Percentiles rank a stretch among this genome's conserved stretches.
Evolutionary conservation across 345 rosid species (phyloP).

Genomic region (Physaria fendleri): DNA sequence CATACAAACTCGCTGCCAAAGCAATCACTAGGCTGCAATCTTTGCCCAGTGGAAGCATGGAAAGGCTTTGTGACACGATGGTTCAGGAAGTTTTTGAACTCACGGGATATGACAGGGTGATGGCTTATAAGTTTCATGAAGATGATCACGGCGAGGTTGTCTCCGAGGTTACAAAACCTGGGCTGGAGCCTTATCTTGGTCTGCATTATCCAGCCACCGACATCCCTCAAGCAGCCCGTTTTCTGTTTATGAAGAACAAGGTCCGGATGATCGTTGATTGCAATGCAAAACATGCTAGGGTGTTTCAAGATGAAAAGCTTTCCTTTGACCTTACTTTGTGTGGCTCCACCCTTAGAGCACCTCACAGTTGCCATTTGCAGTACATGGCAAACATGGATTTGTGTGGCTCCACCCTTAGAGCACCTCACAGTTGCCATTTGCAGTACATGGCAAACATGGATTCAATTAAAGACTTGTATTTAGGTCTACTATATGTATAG

Average conservation of each 20-base stretch:
- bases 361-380: constrained; percentile 84
- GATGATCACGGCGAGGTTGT: constrained; percentile 98
- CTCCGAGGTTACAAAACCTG: constrained; percentile 82
- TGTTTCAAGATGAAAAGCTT: constrained; percentile 89
- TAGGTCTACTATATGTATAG: neutral
- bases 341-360: constrained; percentile 93
- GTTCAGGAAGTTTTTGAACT: constrained; percentile 93
- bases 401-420: constrained; percentile 93
- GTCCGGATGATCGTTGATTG: constrained; percentile 96
- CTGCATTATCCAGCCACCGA: constrained; percentile 97
- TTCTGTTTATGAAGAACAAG: constrained; percentile 92
- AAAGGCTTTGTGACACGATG: constrained; percentile 87
- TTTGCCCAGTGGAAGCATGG: constrained; percentile 81
- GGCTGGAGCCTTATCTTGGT: constrained; percentile 90
- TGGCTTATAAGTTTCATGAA: constrained; percentile 93
- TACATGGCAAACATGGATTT: constrained; percentile 92
- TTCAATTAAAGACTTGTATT: too few species aligned
- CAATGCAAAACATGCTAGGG: constrained; percentile 73
- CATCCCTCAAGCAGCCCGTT: constrained; percentile 93
- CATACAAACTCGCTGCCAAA: constrained; percentile 95
- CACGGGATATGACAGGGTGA: constrained; percentile 92
- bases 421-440: constrained; percentile 86
- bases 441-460: constrained; percentile 95
- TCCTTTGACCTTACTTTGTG: constrained; percentile 74
- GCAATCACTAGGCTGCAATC: constrained; percentile 87